Base-by-base conservation (phyloP, 1,139 yeast species). In the Kodamaea sp. region DNA sequence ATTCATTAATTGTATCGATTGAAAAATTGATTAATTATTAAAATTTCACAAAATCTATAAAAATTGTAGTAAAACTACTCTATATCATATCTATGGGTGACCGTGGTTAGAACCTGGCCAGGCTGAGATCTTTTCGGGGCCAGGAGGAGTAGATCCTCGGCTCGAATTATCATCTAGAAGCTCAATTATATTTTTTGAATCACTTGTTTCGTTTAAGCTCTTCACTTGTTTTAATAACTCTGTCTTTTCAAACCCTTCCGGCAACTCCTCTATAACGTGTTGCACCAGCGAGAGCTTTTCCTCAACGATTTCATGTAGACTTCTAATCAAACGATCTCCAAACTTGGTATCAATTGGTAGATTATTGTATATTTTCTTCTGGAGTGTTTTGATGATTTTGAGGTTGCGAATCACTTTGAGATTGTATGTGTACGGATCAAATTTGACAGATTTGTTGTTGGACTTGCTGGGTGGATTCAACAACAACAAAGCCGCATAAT, bases 21-120 rank as follows among this genome's bases (percentile, higher is more conserved):
- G n/a, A n/a, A n/a, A n/a, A n/a, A n/a, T n/a, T n/a, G n/a, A n/a
- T n/a, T n/a, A n/a, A n/a, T n/a, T n/a, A n/a, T n/a, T n/a, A n/a
- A n/a, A n/a, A n/a, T n/a, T n/a, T n/a, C n/a, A n/a, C n/a, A n/a
- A n/a, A n/a, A n/a, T n/a, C n/a, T n/a, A n/a, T n/a, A n/a, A n/a
- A n/a, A n/a, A n/a, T n/a, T n/a, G n/a, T n/a, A n/a, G n/a, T n/a
- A n/a, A n/a, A n/a, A n/a, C n/a, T n/a, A n/a, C n/a, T n/a, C n/a
- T n/a, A n/a, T n/a, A n/a, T n/a, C n/a, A n/a, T n/a, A n/a, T 26
- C 50, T 43, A 72, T 7, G 85, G 85, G 50, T 80, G 86, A 0
- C 83, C 83, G 50, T 78, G 84, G 43, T 79, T 70, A 5, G 78
- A 70, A 0, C 85, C 84, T 0, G 86, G 86, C 86, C 86, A 80